A percentile compares a stretch with the other conserved stretches of the same genome.
Conservation (phyloP, 352 stramenopile genomes). For the Globisporangium yorkense region DNA sequence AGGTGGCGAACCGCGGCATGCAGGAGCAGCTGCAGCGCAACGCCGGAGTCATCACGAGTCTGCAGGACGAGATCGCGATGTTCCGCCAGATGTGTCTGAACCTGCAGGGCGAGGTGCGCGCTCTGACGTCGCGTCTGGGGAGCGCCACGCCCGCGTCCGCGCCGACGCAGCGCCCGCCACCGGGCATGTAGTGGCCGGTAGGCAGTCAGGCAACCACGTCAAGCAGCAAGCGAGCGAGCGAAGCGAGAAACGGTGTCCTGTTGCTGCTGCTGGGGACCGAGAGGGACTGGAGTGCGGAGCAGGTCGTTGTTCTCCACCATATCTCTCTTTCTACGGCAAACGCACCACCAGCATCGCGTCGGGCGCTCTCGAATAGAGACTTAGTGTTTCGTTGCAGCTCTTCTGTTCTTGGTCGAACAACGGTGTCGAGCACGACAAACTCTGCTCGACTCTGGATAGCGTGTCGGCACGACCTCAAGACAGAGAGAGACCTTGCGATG, state of each 20-base stretch:
- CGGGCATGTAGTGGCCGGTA: slow-evolving; percentile 13
- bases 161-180: slow-evolving; percentile 8
- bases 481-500: too few species aligned
- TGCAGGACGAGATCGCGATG: slow-evolving; percentile 79
- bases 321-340: too few species aligned
- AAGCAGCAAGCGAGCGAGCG: neutral
- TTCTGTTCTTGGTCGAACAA: too few species aligned
- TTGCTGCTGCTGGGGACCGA: neutral
- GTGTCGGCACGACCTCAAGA: too few species aligned
- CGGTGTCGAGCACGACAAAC: too few species aligned
- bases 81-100: slow-evolving; percentile 81
- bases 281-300: too few species aligned
- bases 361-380: slow-evolving; percentile 3
- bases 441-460: too few species aligned
- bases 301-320: too few species aligned
- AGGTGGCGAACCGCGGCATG: slow-evolving; percentile 62
- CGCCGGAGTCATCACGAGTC: slow-evolving; percentile 47
- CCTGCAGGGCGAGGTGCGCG: slow-evolving; percentile 65
- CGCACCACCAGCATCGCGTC: too few species aligned
- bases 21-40: slow-evolving; percentile 66
- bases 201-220: neutral
- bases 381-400: neutral
- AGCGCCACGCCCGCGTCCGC: neutral
- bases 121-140: neutral
- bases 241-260: neutral